Base-by-base conservation (phyloP, 2,329 filamentous ascomycete species). In the Dryadomyces quercivorus region DNA sequence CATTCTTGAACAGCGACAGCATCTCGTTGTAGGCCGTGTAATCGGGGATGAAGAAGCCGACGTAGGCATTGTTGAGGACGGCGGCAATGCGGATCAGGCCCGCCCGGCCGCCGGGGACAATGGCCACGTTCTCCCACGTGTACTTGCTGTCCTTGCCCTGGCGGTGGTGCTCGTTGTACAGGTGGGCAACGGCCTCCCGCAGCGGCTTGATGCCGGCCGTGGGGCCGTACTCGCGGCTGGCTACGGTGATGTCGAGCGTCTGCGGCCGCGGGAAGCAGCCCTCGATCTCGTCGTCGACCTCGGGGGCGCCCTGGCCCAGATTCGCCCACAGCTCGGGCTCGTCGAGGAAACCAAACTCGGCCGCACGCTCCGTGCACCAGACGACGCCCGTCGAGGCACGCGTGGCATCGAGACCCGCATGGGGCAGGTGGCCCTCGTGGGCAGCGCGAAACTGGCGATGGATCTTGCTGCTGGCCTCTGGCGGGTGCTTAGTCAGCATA, bases 1-100 rank as follows among this genome's bases (percentile, higher is more conserved):
- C 81, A 69, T 95, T 95, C 72, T 88, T 90, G 78, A 97, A 96
- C 56, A 96, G 75, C 56, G 85, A 89, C 72, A 96, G 72, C 91
- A 97, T 96, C 75, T 96, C 91, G 65, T 94, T 95, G 75, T 97
- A 97, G 2, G 92, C 92, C 3, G 91, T 95, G 72, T 96, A 96
- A 69, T 96, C 87, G 48, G 88, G 88, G 66, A 95, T 88, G 71
- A 95, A 95, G 78, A 96, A 96, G 45, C 86, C 88, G 59, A 96
- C 76, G 65, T 95, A 95, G 54, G 90, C 85, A 68, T 95, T 95
- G 60, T 92, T 92, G 62, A 97, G 72, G 6, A 97, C 90, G 52
- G 92, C 92, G 20, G 92, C 92, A 67, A 97, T 96, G 62, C 92
- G 82, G 67, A 96, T 96, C 70, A 97, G 74, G 50, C 92, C 92